phyloP scores from a whole-genome alignment of 176 grass and related monocot genomes.

The Avena eriantha region DNA sequence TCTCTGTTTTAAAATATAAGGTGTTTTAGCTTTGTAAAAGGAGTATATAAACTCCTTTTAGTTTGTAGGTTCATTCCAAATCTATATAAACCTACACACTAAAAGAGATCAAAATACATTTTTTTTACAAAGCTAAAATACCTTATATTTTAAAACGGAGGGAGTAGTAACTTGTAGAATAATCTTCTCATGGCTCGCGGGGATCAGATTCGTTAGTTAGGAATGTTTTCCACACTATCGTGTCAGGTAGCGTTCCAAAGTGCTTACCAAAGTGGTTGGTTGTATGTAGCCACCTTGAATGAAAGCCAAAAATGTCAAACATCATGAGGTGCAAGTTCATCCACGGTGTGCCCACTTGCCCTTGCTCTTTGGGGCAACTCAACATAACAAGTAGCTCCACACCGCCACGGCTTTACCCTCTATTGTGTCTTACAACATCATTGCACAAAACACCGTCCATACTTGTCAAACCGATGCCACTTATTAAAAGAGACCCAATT shows the following conservation, averaged over 20 bases:
- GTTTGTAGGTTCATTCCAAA: no score
- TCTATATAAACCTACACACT: no score
- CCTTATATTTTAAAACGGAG: no score
- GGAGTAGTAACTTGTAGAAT: no score
- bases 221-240: constrained; percentile 46
- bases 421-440: background rate
- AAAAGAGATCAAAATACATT: no score
- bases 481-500: no score
- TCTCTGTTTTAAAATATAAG: no score
- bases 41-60: no score
- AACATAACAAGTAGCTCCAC: background rate
- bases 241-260: constrained; percentile 26
- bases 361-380: constrained; percentile 8
- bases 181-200: no score
- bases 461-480: background rate
- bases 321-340: constrained; percentile 38
- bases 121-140: no score
- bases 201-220: constrained; percentile 50
- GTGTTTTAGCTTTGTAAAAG: no score
- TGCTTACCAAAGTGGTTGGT: constrained; percentile 30
- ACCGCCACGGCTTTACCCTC: background rate
- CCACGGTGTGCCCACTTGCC: constrained; percentile 28
- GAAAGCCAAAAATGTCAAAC: constrained; percentile 28
- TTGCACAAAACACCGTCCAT: background rate
- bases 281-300: constrained; percentile 41